Evolutionary conservation across 768 basidiomycete species (phyloP), one percentile per base, ranked within the genome.

Genomic region (Daedalea quercina): DNA sequence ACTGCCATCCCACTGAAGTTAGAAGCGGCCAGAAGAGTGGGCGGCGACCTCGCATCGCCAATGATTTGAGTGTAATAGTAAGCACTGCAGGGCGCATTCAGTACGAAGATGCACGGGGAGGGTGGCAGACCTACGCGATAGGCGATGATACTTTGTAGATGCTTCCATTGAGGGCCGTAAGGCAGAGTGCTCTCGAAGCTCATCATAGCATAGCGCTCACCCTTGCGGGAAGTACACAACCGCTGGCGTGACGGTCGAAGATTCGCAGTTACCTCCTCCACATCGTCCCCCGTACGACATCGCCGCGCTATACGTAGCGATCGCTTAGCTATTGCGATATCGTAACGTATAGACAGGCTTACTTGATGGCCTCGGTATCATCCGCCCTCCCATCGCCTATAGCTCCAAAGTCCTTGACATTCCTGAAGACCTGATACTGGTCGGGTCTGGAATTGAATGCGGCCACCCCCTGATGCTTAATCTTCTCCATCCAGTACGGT

Each of bases 61-160:
- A 91, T 82, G 45, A 90, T 71, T 63, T 86, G 81, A 8, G 86
- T 88, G 65, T 87, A 88, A 63, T 90, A 91, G 63, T 82, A 84
- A 0, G 84, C 75, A 33, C 61, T 62, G 25, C 17, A 44, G n/a
- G 9, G 9, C 8, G 24, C 24, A 25, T 20, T 19, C 15, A 47
- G 9, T 20, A 4, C 33, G 23, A 31, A 44, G 11, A 25, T 28
- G 19, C 35, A 33, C 8, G 12, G 9, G 17, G 8, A 42, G 12
- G 20, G 37, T 19, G 34, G 4, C 37, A 6, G 17, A 33, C 55
- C 26, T 50, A 61, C 60, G 53, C 49, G 57, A 90, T 84, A 3
- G 87, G 75, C 1, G 76, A 63, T 7, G 85, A 81, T 35, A 90
- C 77, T 6, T 85, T 69, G 60, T 90, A 91, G 25, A 76, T 79